Percentiles rank a stretch among this genome's conserved stretches.
Conservation (phyloP, 345 rosid species). For the Gossypium anomalum region DNA sequence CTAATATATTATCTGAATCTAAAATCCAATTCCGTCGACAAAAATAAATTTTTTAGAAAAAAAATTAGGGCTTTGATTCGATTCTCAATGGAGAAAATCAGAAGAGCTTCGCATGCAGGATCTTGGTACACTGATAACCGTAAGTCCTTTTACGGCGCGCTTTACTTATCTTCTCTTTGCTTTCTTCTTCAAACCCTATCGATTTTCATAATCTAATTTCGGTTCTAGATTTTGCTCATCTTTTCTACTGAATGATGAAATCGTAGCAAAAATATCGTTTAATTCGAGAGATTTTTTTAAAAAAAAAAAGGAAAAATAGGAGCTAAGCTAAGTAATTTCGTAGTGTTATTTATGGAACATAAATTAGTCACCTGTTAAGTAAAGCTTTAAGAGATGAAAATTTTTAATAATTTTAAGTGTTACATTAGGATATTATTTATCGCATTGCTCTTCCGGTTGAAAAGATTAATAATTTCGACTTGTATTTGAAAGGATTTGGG, state of each 20-base stretch:
- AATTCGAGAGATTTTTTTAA: too few relatives aligned
- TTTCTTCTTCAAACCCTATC: conserved; percentile 12
- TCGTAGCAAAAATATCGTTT: background rate
- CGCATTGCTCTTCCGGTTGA: background rate
- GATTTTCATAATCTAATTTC: background rate
- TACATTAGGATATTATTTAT: background rate
- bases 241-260: background rate
- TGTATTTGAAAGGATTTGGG: background rate
- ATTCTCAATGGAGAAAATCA: conserved; percentile 39
- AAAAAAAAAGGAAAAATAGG: background rate
- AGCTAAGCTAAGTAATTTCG: background rate
- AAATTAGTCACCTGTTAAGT: background rate
- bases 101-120: conserved; percentile 77
- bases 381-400: background rate
- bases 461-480: background rate
- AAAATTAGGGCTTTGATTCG: conserved; percentile 7
- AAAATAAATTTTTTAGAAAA: too few relatives aligned
- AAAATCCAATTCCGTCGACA: background rate
- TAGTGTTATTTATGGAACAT: background rate
- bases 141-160: conserved; percentile 27
- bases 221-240: background rate
- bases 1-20: background rate
- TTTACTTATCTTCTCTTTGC: background rate
- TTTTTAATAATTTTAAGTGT: background rate
- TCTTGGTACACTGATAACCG: conserved; percentile 79